Evolutionary conservation across 2,329 filamentous ascomycete genomes (phyloP).

Genomic region (Aspergillus fumigatiaffinis): DNA sequence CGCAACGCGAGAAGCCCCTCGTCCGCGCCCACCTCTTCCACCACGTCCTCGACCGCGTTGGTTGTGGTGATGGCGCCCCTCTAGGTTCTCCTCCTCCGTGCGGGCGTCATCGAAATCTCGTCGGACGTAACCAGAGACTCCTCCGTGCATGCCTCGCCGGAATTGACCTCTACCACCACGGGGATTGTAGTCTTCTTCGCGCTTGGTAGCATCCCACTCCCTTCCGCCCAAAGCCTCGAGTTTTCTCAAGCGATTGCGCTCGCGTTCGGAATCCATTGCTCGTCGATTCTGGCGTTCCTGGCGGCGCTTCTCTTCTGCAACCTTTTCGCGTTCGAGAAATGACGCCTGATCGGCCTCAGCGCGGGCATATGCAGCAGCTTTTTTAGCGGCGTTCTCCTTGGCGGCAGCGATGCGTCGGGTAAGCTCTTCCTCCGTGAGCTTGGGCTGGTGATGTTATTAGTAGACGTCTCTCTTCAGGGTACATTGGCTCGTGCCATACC

Average conservation of each 20-base stretch:
- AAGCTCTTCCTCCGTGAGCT: slow-evolving; percentile 63
- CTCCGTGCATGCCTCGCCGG: slow-evolving; percentile 51
- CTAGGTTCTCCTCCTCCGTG: slow-evolving; percentile 16
- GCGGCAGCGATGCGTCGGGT: slow-evolving; percentile 59
- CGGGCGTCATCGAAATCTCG: slow-evolving; percentile 27
- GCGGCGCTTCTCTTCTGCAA: slow-evolving; percentile 52
- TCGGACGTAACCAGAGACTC: slow-evolving; percentile 38
- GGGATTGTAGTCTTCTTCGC: slow-evolving; percentile 51
- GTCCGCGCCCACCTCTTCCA: slow-evolving; percentile 22
- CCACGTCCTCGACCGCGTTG: slow-evolving; percentile 30
- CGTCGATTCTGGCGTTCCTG: slow-evolving; percentile 50
- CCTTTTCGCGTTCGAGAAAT: slow-evolving; percentile 60
- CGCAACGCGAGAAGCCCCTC: slow-evolving; percentile 20
- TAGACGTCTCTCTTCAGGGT: background rate
- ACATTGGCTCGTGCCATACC: slow-evolving; percentile 22
- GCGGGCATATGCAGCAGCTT: slow-evolving; percentile 58
- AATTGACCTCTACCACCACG: slow-evolving; percentile 42
- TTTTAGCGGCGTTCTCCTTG: slow-evolving; percentile 57
- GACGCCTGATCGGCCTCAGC: slow-evolving; percentile 65
- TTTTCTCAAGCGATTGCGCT: slow-evolving; percentile 58
- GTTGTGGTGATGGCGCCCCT: slow-evolving; percentile 3
- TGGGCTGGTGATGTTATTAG: slow-evolving; percentile 44
- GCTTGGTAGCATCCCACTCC: slow-evolving; percentile 62
- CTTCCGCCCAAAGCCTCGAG: slow-evolving; percentile 55
- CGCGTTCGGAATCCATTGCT: slow-evolving; percentile 60